phyloP scores from a whole-genome alignment of 2,329 filamentous ascomycete species.

The Penicillium sp. region DNA sequence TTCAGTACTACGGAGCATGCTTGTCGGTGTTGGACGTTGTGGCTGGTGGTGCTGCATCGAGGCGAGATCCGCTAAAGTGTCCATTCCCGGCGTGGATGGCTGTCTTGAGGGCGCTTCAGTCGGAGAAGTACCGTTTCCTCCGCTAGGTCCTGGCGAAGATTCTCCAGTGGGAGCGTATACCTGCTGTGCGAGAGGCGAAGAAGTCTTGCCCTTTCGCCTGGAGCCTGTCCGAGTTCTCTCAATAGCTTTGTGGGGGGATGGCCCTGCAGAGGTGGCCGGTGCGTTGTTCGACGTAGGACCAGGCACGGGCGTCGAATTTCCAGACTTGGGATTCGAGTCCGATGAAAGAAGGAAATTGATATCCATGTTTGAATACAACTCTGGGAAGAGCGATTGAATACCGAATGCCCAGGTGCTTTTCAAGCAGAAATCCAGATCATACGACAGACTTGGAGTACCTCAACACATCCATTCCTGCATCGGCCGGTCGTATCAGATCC shows the following conservation, averaged over 20 bases:
- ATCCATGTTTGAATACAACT: constrained; percentile 38
- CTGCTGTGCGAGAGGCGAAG: constrained; percentile 45
- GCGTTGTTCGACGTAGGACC: constrained; percentile 29
- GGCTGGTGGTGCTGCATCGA: constrained; percentile 49
- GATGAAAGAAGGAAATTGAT: constrained; percentile 49
- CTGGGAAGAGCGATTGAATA: constrained; percentile 8
- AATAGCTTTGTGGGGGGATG: constrained; percentile 38
- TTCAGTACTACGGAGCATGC: constrained; percentile 38
- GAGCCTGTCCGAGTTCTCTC: constrained; percentile 37
- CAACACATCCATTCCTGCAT: constrained; percentile 40
- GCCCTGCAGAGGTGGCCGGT: constrained; percentile 23
- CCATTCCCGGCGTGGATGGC: constrained; percentile 48
- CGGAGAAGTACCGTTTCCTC: constrained; percentile 37
- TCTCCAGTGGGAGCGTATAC: constrained; percentile 41
- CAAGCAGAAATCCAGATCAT: constrained; percentile 27
- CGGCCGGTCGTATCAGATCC: constrained; percentile 23
- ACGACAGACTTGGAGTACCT: constrained; percentile 29
- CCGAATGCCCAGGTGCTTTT: constrained; percentile 17
- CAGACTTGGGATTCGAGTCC: constrained; percentile 41
- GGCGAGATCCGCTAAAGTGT: constrained; percentile 49
- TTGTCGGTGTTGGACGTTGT: constrained; percentile 39
- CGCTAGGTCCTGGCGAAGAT: constrained; percentile 33
- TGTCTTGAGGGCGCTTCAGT: constrained; percentile 38
- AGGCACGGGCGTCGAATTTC: constrained; percentile 32
- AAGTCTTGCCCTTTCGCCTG: constrained; percentile 35